Percentiles rank a stretch among this genome's conserved stretches.
These are phyloP conservation scores for Globisporangium uncinulatum DNA, from an alignment of 352 stramenopile genomes.

Conservation along the genomic window DNA sequence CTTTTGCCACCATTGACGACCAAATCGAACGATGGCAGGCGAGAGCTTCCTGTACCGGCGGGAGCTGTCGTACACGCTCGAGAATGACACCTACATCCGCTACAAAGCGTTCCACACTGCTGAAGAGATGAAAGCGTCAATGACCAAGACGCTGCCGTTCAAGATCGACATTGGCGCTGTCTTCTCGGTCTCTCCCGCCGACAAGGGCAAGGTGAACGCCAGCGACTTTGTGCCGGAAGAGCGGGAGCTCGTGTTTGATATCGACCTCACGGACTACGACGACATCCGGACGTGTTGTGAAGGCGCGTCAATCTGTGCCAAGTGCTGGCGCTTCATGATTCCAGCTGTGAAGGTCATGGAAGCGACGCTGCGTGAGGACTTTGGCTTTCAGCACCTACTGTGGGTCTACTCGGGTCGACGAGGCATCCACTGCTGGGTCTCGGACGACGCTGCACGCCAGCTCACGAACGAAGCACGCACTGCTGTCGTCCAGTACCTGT, in stretches of 20 bases:
- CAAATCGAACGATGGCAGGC: constrained; percentile 18
- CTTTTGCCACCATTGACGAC: too few relatives aligned
- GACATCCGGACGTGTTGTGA: constrained; percentile 96
- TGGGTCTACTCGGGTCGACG: constrained; percentile 99
- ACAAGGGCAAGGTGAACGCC: constrained; percentile 84
- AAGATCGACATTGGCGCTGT: constrained; percentile 99
- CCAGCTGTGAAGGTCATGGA: constrained; percentile 96
- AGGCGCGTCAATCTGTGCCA: constrained; percentile 87
- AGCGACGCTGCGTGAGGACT: constrained; percentile 90
- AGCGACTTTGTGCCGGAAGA: constrained; percentile 90
- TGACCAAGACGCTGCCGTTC: constrained; percentile 92
- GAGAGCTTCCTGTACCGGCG: constrained; percentile 84
- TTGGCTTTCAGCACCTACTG: constrained; percentile 97
- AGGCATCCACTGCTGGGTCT: constrained; percentile 99
- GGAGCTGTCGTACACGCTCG: constrained; percentile 98
- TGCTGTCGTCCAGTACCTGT: constrained; percentile 96
- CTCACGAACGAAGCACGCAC: constrained; percentile 96
- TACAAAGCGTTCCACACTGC: constrained; percentile 94
- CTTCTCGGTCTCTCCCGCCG: constrained; percentile 82
- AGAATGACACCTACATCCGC: constrained; percentile 99
- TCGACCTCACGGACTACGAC: constrained; percentile 99
- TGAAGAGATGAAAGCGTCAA: constrained; percentile 78
- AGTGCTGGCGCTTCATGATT: constrained; percentile 98
- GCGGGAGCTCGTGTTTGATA: constrained; percentile 99
- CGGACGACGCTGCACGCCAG: constrained; percentile 89